Conservation (phyloP, 441 rosid genomes). For the Erodium moschatum region DNA sequence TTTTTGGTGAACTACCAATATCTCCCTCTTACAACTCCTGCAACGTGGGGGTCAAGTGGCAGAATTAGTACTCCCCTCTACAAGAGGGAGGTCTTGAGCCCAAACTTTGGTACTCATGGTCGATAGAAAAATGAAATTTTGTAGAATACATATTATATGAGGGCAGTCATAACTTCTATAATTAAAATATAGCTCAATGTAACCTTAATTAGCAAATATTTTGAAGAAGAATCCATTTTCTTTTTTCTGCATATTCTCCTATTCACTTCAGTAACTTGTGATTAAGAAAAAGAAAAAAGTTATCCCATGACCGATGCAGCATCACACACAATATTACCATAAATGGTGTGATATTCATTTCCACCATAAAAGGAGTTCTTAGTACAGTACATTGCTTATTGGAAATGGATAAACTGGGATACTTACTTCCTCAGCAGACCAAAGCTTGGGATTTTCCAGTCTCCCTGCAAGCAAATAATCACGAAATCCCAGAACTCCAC, state of each 20-base stretch:
- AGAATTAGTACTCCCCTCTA: no score
- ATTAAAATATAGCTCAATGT: background rate
- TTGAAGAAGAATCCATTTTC: background rate
- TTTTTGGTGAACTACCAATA: background rate
- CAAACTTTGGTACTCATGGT: no score
- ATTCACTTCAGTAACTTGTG: background rate
- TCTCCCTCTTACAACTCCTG: no score
- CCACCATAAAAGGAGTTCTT: background rate
- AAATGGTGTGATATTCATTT: background rate
- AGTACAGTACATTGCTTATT: background rate
- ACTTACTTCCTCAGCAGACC: conserved; percentile 94
- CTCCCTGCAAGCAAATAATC: conserved; percentile 70
- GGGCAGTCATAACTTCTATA: background rate
- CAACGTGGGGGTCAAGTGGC: no score
- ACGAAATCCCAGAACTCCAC: conserved; percentile 48
- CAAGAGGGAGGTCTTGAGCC: no score
- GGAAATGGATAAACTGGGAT: conserved; percentile 16
- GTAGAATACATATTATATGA: background rate
- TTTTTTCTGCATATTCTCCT: background rate
- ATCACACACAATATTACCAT: background rate
- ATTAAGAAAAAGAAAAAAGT: background rate
- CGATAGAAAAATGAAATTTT: no score
- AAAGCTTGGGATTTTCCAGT: conserved; percentile 73
- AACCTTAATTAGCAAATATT: background rate
- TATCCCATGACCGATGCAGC: background rate